Evolutionary conservation across 2,329 filamentous ascomycete genomes (phyloP), one percentile per base, ranked within the genome.

Genomic region (Colletotrichum chrysophilum): DNA sequence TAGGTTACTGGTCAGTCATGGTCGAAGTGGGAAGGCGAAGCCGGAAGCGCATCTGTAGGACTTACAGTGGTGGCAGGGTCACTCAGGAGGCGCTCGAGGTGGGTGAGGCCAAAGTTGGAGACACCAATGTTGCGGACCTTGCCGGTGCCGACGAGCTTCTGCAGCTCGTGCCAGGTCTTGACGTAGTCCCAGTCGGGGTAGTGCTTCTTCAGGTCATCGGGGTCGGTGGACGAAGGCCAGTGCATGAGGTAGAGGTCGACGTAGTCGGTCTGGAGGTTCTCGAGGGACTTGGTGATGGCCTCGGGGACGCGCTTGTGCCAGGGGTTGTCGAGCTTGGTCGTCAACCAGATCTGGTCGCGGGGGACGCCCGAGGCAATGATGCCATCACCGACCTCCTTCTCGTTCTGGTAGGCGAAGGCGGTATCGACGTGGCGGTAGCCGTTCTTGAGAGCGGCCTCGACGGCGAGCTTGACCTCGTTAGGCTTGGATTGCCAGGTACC

Each of bases 81-180:
- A 79, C 89, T 91, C 77, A 97, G 88, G 74, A 97, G 89, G 84
- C 91, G 94, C 89, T 96, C 94, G 48, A 97, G 87, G 85, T 97
- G 94, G 84, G 88, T 91, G 83, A 96, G 95, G 78, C 90, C 93
- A 84, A 97, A 97, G 89, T 97, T 97, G 84, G 94, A 95, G 73
- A 97, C 94, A 80, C 95, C 95, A 82, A 96, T 95, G 87, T 95
- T 95, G 85, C 89, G 91, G 67, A 94, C 94, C 85, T 95, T 94
- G 83, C 93, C 93, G 60, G 90, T 92, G 13, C 85, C 90, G 28
- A 91, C 86, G 62, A 95, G 87, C 88, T 93, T 94, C 86, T 94
- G 91, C 89, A 94, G 88, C 86, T 93, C 92, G 76, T 88, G 87
- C 91, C 90, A 97, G 30, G 95, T 97, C 85, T 97, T 92, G 80